phyloP scores from a whole-genome alignment of 1,284 basidiomycete genomes.

The Trichosporon asahii region DNA sequence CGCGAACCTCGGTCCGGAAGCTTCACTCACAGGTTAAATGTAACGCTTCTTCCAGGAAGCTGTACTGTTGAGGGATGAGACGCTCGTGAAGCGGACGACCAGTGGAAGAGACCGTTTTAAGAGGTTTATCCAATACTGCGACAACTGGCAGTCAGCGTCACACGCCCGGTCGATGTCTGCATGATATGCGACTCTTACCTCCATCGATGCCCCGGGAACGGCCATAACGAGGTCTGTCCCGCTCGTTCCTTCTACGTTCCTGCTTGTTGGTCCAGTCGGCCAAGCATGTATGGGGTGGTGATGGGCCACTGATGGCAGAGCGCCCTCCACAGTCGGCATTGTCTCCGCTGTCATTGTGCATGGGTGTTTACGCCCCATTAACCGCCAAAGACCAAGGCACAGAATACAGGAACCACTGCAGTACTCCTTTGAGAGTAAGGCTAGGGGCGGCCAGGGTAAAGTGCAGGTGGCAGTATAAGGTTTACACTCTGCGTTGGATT shows the following conservation, averaged over 20 bases:
- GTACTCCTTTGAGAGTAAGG: background rate
- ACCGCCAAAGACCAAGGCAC: background rate
- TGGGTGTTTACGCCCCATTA: background rate
- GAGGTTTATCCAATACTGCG: background rate
- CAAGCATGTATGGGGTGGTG: background rate
- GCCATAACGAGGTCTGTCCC: background rate
- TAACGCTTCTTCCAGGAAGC: background rate
- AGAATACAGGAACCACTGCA: slow-evolving; percentile 4
- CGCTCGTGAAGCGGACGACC: too few species aligned
- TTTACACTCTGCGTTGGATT: slow-evolving; percentile 11
- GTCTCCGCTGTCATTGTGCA: background rate
- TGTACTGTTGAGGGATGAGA: too few species aligned
- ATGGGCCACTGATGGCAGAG: background rate
- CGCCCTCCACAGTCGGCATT: background rate
- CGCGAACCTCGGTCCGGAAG: background rate
- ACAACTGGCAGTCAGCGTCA: background rate
- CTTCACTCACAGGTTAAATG: background rate
- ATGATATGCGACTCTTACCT: background rate
- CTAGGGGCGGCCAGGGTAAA: background rate
- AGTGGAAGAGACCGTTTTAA: too few species aligned
- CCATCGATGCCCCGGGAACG: background rate
- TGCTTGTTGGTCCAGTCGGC: background rate
- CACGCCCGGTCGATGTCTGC: background rate
- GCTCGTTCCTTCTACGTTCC: slow-evolving; percentile 1
- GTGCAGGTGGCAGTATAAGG: slow-evolving; percentile 10